Conservation (phyloP, 306 rosid genomes). For the Oemleria cerasiformis region DNA sequence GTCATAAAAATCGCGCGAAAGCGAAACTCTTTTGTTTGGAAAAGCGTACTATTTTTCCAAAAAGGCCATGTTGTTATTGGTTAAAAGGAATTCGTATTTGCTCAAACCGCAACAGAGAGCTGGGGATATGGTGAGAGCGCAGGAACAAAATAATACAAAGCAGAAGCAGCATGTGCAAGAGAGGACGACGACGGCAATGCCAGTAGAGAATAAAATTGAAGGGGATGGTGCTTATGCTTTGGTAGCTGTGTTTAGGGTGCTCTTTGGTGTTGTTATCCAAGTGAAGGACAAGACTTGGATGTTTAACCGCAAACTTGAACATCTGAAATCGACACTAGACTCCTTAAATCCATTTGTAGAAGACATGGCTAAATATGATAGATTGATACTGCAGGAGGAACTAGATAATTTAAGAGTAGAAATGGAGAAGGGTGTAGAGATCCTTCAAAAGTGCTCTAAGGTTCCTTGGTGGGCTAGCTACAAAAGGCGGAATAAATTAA, state of each 20-base stretch:
- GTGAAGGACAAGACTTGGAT: background rate
- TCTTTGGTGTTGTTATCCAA: background rate
- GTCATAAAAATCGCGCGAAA: no score
- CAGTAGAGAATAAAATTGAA: background rate
- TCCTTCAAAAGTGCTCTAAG: background rate
- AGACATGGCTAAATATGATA: background rate
- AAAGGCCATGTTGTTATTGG: background rate
- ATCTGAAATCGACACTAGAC: background rate
- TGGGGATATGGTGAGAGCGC: background rate
- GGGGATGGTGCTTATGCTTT: background rate
- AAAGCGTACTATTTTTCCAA: no score
- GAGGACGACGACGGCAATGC: background rate
- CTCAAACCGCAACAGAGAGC: background rate
- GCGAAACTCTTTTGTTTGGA: no score
- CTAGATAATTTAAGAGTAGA: background rate
- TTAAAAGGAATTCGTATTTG: background rate
- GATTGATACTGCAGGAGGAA: background rate
- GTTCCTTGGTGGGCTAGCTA: background rate
- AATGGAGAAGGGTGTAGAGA: slow-evolving; percentile 1
- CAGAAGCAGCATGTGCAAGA: background rate
- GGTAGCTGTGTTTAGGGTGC: background rate
- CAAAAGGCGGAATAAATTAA: background rate
- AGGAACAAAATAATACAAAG: background rate
- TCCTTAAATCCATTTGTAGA: background rate
- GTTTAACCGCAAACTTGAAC: background rate